phyloP scores from a whole-genome alignment of 2,329 filamentous ascomycete genomes.

The Beauveria sp. region DNA sequence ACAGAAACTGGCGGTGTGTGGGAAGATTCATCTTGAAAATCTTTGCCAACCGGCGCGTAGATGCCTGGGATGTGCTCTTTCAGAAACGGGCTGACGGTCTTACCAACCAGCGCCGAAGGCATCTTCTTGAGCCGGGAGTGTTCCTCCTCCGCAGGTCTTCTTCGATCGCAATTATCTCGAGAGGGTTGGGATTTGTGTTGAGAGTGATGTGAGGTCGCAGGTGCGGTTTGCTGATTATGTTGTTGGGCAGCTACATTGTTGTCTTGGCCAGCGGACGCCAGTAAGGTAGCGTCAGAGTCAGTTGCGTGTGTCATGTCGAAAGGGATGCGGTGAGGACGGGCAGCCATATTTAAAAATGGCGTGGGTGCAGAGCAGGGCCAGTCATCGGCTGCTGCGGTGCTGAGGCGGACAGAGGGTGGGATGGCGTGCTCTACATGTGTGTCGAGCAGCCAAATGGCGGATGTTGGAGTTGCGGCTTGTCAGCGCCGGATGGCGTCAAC shows the following conservation, averaged over 20 bases:
- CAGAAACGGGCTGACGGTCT: slow-evolving; percentile 81
- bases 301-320: slow-evolving; percentile 8
- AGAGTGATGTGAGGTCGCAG: not conserved
- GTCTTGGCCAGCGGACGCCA: slow-evolving; percentile 1
- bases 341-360: slow-evolving; percentile 10
- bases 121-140: slow-evolving; percentile 46
- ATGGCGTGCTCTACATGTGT: slow-evolving; percentile 11
- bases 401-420: slow-evolving; percentile 6
- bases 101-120: slow-evolving; percentile 60
- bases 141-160: slow-evolving; percentile 42
- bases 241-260: slow-evolving; percentile 8
- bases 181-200: slow-evolving; percentile 15
- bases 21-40: slow-evolving; percentile 26
- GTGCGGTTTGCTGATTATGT: not conserved
- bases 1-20: slow-evolving; percentile 13
- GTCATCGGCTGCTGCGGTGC: slow-evolving; percentile 6
- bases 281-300: not conserved
- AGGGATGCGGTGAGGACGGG: slow-evolving; percentile 1
- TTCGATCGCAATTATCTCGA: slow-evolving; percentile 42
- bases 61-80: slow-evolving; percentile 83
- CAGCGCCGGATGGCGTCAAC: slow-evolving; percentile 10
- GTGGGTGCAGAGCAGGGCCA: slow-evolving; percentile 6
- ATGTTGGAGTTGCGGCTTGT: slow-evolving; percentile 3
- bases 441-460: not conserved
- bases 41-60: slow-evolving; percentile 71